Evolutionary conservation across 176 grass and related monocot species (phyloP), one percentile per base, ranked within the genome.

Genomic region (Hsuehochloa calcarea): DNA sequence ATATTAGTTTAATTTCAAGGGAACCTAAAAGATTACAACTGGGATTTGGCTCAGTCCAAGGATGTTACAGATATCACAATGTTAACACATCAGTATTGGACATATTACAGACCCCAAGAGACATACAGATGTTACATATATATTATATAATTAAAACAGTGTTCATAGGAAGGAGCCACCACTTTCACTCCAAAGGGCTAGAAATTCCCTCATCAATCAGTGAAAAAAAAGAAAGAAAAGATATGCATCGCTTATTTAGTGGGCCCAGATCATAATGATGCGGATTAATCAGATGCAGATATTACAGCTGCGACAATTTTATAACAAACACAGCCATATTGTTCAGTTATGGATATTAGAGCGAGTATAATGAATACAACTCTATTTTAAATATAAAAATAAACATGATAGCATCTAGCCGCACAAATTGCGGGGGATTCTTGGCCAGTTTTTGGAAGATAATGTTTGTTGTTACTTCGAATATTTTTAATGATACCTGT

Each of bases 401-500:
- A 79, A 69, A 43, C 17, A 49, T 80, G 80, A 13, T 29, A 80
- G 16, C 40, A 40, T 71, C 23, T 71, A 62, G 29, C 29, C 11
- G 5, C 34, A 56, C n/a, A 31, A 71, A 52, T 34, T 54, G 11
- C 23, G 3, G 19, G 11, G 8, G 23, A 50, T 70, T 82, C 27
- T 40, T 68, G 31, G 6, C n/a, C 34, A 41, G 34, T 62, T 70
- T 62, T 34, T 58, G 13, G 43, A 49, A 44, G 0, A 10, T 16
- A 19, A 63, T 13, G 16, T 20, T 29, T 65, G 27, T 34, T 70
- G 4, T 22, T 82, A 81, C 26, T 68, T 23, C 29, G 13, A 67
- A 46, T 73, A 5, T 44, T 80, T 31, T 45, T 58, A 80, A 59
- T 71, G 31, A 60, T 84, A 99, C 96, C 96, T 99, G 91, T 81